Evolutionary conservation across 2,329 filamentous ascomycete species (phyloP).

Genomic region (Nemania sp.): DNA sequence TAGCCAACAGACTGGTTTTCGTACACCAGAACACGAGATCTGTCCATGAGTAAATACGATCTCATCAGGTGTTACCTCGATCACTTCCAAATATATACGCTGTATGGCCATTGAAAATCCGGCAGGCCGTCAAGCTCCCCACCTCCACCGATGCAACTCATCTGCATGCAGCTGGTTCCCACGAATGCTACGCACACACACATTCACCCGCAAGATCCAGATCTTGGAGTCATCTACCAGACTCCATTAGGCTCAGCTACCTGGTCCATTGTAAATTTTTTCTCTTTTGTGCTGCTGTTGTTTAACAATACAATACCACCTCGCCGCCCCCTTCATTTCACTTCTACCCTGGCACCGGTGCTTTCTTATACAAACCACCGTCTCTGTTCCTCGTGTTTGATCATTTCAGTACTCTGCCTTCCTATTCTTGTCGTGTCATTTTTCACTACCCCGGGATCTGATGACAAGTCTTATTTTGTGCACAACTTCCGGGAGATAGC

Average conservation of each 20-base stretch:
- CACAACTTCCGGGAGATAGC: background rate
- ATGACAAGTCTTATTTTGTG: background rate
- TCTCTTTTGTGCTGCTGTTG: background rate
- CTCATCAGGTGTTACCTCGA: background rate
- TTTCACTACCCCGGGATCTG: background rate
- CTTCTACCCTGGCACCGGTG: background rate
- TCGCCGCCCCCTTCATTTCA: constrained; percentile 1
- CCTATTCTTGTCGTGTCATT: too few relatives aligned
- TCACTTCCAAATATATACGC: constrained; percentile 15
- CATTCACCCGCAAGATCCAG: constrained; percentile 27
- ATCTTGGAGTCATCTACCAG: constrained; percentile 22
- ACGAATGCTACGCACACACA: constrained; percentile 6
- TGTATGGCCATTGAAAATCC: background rate
- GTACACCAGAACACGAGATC: constrained; percentile 10
- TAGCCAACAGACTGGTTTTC: background rate
- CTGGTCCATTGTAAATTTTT: constrained; percentile 6
- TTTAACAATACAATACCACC: background rate
- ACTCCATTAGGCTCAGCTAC: constrained; percentile 3
- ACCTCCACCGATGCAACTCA: constrained; percentile 17
- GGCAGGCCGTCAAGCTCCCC: background rate
- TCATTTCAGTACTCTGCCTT: background rate
- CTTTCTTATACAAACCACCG: constrained; percentile 6
- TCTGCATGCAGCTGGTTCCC: constrained; percentile 28
- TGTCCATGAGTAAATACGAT: constrained; percentile 12
- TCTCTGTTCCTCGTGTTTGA: background rate